A percentile compares a stretch with the other conserved stretches of the same genome.
Conservation (phyloP, 768 basidiomycete genomes). For the Phanerochaete sordida region DNA sequence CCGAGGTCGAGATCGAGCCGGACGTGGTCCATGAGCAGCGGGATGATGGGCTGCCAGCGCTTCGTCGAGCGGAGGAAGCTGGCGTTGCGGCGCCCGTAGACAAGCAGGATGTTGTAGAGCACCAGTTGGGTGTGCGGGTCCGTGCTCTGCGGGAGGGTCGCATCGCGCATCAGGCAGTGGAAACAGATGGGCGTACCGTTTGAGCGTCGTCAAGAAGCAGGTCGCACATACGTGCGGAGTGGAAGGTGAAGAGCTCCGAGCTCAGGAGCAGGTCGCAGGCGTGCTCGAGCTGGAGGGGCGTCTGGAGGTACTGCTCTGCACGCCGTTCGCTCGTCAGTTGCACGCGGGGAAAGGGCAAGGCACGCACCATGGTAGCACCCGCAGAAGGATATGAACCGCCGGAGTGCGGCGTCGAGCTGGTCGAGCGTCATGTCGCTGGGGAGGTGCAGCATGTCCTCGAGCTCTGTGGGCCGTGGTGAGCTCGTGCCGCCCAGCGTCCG, state of each 20-base stretch:
- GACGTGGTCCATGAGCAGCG: conserved; percentile 82
- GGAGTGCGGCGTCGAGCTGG: conserved; percentile 73
- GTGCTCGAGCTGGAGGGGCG: conserved; percentile 79
- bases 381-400: conserved; percentile 74
- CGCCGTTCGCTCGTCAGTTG: conserved; percentile 10
- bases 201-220: conserved; percentile 67
- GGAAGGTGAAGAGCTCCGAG: conserved; percentile 86
- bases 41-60: conserved; percentile 80
- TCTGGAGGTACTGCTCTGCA: conserved; percentile 81
- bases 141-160: conserved; percentile 52
- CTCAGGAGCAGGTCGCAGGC: conserved; percentile 73
- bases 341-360: not conserved
- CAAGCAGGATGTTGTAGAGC: conserved; percentile 72
- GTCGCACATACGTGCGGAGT: conserved; percentile 90
- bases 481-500: not conserved
- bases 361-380: conserved; percentile 82
- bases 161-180: not conserved
- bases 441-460: conserved; percentile 77
- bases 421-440: conserved; percentile 65
- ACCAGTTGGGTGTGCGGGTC: conserved; percentile 84
- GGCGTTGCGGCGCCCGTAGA: conserved; percentile 64
- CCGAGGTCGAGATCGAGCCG: conserved; percentile 79
- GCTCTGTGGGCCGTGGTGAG: conserved; percentile 47
- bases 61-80: conserved; percentile 76
- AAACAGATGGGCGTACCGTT: conserved; percentile 41